phyloP scores from a whole-genome alignment of 192 early-diverging fungal genomes.

The Podila horticola region DNA sequence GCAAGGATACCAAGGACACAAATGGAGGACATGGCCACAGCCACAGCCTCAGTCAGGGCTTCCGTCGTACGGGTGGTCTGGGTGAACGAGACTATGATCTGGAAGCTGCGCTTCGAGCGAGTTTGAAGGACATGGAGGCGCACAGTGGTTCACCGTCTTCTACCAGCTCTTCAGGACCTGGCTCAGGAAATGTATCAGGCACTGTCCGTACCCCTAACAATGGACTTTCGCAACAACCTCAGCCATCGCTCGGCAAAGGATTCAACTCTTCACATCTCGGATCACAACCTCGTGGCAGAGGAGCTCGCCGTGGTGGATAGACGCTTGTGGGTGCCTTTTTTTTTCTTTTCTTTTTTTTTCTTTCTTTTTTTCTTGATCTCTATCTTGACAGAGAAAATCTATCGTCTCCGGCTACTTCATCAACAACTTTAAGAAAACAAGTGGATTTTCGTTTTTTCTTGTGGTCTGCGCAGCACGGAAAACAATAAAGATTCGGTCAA shows the following conservation, averaged over 20 bases:
- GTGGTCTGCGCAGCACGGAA: no score
- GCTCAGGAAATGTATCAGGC: constrained; percentile 9
- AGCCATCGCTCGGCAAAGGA: constrained; percentile 24
- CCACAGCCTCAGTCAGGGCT: background rate
- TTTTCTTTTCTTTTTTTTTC: constrained; percentile 14
- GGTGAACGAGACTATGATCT: constrained; percentile 22
- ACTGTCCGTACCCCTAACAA: constrained; percentile 13
- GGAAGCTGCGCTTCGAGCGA: constrained; percentile 38
- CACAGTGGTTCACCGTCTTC: constrained; percentile 10
- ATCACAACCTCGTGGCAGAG: constrained; percentile 19
- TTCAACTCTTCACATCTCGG: constrained; percentile 24
- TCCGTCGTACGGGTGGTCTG: background rate
- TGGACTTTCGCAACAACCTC: constrained; percentile 20
- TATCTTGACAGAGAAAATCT: background rate
- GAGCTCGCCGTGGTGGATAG: constrained; percentile 39
- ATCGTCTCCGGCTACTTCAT: background rate
- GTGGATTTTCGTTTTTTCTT: no score
- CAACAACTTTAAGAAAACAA: no score
- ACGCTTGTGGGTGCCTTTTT: background rate
- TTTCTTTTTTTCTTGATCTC: background rate
- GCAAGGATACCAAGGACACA: background rate
- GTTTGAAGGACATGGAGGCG: constrained; percentile 34
- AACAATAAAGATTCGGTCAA: no score
- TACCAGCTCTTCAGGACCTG: constrained; percentile 1
- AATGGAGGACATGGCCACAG: constrained; percentile 1